phyloP scores from a whole-genome alignment of 345 rosid species.

The Moricandia arvensis region DNA sequence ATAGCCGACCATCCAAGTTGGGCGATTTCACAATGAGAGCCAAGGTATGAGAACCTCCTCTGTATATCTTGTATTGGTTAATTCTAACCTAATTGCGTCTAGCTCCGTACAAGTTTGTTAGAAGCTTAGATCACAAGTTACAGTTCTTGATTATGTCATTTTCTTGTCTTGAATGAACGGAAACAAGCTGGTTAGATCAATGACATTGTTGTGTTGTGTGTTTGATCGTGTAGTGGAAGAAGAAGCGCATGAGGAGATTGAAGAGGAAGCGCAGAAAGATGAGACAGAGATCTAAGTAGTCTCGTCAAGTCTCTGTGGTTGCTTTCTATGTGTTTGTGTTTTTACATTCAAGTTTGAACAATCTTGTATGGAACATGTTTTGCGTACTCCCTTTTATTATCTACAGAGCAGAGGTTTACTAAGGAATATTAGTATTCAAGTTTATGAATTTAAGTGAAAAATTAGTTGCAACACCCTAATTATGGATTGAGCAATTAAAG shows the following conservation, averaged over 20 bases:
- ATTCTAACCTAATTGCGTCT: not conserved
- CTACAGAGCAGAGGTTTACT: not conserved
- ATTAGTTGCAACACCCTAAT: too few relatives aligned
- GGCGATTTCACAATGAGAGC: conserved; percentile 35
- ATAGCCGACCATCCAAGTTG: not conserved
- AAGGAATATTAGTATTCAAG: not conserved
- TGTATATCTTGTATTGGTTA: not conserved
- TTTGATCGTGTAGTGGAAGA: conserved; percentile 37
- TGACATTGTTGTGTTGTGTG: not conserved
- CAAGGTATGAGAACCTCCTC: conserved; percentile 14
- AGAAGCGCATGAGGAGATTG: conserved; percentile 46
- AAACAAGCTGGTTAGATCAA: not conserved
- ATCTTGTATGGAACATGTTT: conserved; percentile 10
- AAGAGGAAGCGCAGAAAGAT: conserved; percentile 47
- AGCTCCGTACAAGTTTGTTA: not conserved
- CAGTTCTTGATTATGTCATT: not conserved
- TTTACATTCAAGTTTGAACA: not conserved
- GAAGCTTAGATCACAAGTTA: not conserved
- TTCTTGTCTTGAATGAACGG: not conserved
- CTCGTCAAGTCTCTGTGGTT: not conserved
- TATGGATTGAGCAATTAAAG: too few relatives aligned
- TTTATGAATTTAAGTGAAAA: too few relatives aligned
- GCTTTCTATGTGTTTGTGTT: not conserved
- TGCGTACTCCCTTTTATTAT: not conserved
- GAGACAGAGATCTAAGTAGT: conserved; percentile 44